phyloP scores from a whole-genome alignment of 495 filamentous ascomycete genomes.

The Aspergillus bertholletiae region DNA sequence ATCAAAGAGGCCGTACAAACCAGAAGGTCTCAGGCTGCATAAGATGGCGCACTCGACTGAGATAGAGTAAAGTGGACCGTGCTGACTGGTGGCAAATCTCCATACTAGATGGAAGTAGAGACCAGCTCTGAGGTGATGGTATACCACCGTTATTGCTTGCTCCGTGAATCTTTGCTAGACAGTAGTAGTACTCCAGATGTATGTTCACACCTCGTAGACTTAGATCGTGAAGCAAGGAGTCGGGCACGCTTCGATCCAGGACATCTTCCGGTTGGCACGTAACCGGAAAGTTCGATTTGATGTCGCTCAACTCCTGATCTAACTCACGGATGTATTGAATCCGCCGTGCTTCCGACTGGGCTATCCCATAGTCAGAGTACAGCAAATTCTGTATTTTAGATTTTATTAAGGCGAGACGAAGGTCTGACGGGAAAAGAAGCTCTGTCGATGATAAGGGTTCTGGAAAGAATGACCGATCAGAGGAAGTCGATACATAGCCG shows the following conservation, averaged over 20 bases:
- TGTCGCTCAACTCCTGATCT: constrained; percentile 24
- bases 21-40: constrained; percentile 21
- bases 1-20: constrained; percentile 7
- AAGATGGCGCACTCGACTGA: constrained; percentile 18
- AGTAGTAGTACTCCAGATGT: constrained; percentile 29
- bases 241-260: constrained; percentile 15
- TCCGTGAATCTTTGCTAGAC: constrained; percentile 26
- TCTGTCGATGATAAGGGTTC: constrained; percentile 19
- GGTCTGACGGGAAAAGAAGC: constrained; percentile 28
- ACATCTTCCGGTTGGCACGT: constrained; percentile 20
- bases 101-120: constrained; percentile 19
- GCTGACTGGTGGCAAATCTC: constrained; percentile 23
- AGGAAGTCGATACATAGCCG: constrained; percentile 16
- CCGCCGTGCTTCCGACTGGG: constrained; percentile 16
- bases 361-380: constrained; percentile 16
- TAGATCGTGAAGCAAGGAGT: constrained; percentile 26
- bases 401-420: constrained; percentile 29
- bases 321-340: constrained; percentile 27
- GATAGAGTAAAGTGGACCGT: constrained; percentile 24
- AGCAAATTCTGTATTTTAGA: constrained; percentile 24
- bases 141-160: constrained; percentile 11
- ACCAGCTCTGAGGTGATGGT: background rate
- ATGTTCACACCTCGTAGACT: constrained; percentile 26
- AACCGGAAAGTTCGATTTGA: constrained; percentile 18
- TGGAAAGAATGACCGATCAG: constrained; percentile 19